Evolutionary conservation across 2,329 filamentous ascomycete genomes (phyloP), one percentile per base, ranked within the genome.

Genomic region (Paecilomyces dactylethromorphus): DNA sequence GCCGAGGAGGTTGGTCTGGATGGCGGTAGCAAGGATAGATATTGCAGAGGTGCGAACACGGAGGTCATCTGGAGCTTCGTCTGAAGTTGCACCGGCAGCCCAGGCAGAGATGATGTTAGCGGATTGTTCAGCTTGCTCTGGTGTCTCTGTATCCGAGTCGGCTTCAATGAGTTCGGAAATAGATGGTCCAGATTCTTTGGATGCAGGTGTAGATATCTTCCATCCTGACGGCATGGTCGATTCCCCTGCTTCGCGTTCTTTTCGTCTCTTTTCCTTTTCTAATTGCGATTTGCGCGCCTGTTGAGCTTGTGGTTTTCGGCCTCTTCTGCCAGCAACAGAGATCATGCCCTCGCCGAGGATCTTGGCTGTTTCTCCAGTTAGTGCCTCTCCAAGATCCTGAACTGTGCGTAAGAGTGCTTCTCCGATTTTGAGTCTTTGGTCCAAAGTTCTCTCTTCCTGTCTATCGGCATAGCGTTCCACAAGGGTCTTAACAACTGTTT

Each of bases 31-130:
- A 3, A 78, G 68, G 31, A 78, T 74, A 2, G 76, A 78, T 3
- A 78, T 65, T 13, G 76, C 76, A 1, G 76, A 78, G n/a, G 76
- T 68, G 3, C 76, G 71, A 1, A 72, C 65, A 12, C 76, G 76
- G 1, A 78, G 68, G 58, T 78, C 76, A 56, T 78, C 76, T n/a
- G 75, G 75, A 24, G 75, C 69, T 22, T 69, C 64, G 55, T 77
- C 74, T 8, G 67, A 62, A 0, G 67, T 60, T 3, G 74, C 68
- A 18, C 75, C 75, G 2, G 72, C 69, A 3, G 72, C 74, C 75
- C 75, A 78, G 26, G 74, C 71, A n/a, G 72, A 64, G 13, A 78
- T 60, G 7, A 77, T 73, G 49, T 72, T 75, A 2, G 69, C 69
- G 0, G 73, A 68, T 49, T 71, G 63, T 1, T 66, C 67, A 15